Base-by-base conservation (phyloP, 768 basidiomycete species). In the Tylopilus felleus region DNA sequence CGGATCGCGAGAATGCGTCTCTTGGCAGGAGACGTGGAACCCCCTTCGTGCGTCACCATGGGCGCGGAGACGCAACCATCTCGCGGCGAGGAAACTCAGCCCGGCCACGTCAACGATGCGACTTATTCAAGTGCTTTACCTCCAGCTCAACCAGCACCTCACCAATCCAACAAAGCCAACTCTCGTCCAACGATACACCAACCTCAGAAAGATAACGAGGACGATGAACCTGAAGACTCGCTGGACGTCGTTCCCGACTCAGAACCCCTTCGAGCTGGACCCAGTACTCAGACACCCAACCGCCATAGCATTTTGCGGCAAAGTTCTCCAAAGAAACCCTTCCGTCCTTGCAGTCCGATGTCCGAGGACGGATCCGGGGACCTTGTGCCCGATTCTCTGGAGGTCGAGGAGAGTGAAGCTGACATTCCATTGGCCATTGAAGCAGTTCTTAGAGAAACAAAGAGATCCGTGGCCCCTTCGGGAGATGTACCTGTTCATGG, bases 171-270 rank as follows among this genome's bases (percentile, higher is more conserved):
- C 41, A 12, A 16, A 12, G 5, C 23, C 17, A 10, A 6, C 45
- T 23, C 47, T 36, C 56, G 27, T 31, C 43, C 21, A 17, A 23
- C 10, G 29, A 28, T 22, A 17, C 28, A 45, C 13, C 60, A 40
- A 31, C 38, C 8, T 40, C 50, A 2, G 16, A 22, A 17, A 45
- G 51, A 25, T 23, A 36, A 44, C 4, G 52, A 44, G 10, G 55
- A 60, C 16, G 56, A 57, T 17, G 62, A 60, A 23, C 49, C 36
- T 39, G 75, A 74, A 38, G 76, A 75, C 58, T 48, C 58, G 5
- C 72, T 77, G 59, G 82, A 81, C 29, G 51, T 85, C 47, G 73
- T 88, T 16, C 84, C 85, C 3, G 86, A 87, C 62, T 87, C 85
- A 3, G 85, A 86, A 57, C 79, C 81, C 44, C 65, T 70, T 19